Evolutionary conservation across 768 basidiomycete genomes (phyloP).

Genomic region (Tylopilus sp.): DNA sequence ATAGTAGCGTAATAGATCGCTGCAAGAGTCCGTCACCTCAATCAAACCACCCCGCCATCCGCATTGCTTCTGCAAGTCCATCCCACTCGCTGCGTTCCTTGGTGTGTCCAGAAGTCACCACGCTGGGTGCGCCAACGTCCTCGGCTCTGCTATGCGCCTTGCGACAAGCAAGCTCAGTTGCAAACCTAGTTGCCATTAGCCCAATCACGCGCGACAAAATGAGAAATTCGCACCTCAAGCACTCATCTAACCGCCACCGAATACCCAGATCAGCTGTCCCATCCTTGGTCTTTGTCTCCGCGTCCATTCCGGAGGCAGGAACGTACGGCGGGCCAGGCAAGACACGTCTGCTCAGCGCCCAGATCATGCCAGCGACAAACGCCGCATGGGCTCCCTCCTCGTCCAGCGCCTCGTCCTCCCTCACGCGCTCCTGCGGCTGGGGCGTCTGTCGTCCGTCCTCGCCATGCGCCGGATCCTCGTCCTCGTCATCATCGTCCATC

Average conservation of each 20-base stretch:
- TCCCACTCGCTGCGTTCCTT: slow-evolving; percentile 54
- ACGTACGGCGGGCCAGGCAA: slow-evolving; percentile 78
- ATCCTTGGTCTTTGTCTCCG: slow-evolving; percentile 32
- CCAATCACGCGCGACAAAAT: no score
- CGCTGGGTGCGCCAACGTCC: slow-evolving; percentile 1
- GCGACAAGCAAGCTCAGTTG: slow-evolving; percentile 77
- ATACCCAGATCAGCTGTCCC: slow-evolving; percentile 37
- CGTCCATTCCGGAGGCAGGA: slow-evolving; percentile 31
- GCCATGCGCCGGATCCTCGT: slow-evolving; percentile 1
- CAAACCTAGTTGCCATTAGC: slow-evolving; percentile 51
- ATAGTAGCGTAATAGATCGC: not conserved
- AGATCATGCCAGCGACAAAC: slow-evolving; percentile 88
- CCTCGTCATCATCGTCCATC: slow-evolving; percentile 27
- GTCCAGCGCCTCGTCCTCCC: slow-evolving; percentile 46
- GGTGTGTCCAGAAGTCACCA: slow-evolving; percentile 11
- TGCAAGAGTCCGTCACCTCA: slow-evolving; percentile 11
- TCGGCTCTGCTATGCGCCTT: slow-evolving; percentile 41
- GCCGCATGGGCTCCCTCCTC: slow-evolving; percentile 80
- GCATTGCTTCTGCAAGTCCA: slow-evolving; percentile 73
- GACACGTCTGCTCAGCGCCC: slow-evolving; percentile 66
- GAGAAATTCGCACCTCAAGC: slow-evolving; percentile 68
- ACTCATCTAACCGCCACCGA: slow-evolving; percentile 80
- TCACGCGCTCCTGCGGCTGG: slow-evolving; percentile 5
- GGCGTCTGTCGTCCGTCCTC: slow-evolving; percentile 25
- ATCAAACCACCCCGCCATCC: slow-evolving; percentile 73